Evolutionary conservation across 2,329 filamentous ascomycete genomes (phyloP).

Genomic region (Cladosporium sp.): DNA sequence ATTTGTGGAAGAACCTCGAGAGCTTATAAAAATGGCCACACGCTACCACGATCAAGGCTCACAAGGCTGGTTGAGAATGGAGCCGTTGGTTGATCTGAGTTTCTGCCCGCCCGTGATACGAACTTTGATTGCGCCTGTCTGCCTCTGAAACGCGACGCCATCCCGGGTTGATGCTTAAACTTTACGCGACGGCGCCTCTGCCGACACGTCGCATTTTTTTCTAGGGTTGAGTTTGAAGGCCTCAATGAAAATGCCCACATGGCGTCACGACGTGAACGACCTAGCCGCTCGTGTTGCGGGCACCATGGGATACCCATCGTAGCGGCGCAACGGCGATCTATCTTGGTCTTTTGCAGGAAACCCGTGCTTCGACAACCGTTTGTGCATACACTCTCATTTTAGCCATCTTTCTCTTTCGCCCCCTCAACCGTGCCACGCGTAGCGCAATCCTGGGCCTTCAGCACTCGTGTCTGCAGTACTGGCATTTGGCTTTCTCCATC

Average conservation of each 20-base stretch:
- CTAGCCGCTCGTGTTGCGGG: slow-evolving; percentile 4
- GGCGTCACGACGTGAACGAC: not conserved
- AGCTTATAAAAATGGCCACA: not conserved
- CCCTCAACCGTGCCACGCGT: not conserved
- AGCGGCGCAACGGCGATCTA: not conserved
- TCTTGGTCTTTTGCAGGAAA: not conserved
- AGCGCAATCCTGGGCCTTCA: not conserved
- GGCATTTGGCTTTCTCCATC: not conserved
- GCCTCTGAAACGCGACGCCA: not conserved
- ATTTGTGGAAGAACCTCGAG: not conserved
- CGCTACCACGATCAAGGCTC: not conserved
- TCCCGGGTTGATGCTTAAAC: not conserved
- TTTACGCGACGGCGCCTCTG: not conserved
- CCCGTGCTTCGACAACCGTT: not conserved
- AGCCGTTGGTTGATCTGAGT: not conserved
- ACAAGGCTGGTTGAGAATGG: not conserved
- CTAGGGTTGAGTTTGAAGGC: not conserved
- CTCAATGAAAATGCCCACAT: not conserved
- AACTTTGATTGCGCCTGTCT: not conserved
- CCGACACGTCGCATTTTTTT: not conserved
- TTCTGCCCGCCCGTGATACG: not conserved
- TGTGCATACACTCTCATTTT: slow-evolving; percentile 3
- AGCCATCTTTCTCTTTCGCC: slow-evolving; percentile 1
- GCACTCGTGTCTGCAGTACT: not conserved
- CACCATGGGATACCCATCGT: not conserved